phyloP scores from a whole-genome alignment of 345 rosid genomes.

The Draba incana region DNA sequence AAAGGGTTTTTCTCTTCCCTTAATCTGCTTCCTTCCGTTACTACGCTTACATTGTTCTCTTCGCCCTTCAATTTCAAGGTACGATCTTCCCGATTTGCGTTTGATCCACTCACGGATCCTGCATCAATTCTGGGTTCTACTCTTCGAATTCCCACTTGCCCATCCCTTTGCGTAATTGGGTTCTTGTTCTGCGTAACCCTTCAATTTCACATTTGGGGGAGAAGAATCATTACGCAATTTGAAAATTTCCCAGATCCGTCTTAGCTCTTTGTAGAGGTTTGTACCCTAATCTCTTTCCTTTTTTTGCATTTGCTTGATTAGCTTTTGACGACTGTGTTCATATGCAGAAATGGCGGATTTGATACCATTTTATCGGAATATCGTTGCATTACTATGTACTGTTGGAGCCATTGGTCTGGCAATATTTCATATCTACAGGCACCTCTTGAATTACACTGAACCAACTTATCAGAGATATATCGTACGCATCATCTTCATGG shows the following conservation, averaged over 20 bases:
- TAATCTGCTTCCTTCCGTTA: constrained; percentile 16
- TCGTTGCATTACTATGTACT: constrained; percentile 80
- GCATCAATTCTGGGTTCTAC: constrained; percentile 24
- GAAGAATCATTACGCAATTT: neutral
- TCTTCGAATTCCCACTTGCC: too few species aligned
- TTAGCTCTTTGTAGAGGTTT: constrained; percentile 35
- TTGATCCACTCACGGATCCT: constrained; percentile 13
- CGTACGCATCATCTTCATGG: constrained; percentile 96
- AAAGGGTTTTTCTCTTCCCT: constrained; percentile 15
- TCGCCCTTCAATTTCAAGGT: constrained; percentile 28
- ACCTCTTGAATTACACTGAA: constrained; percentile 87
- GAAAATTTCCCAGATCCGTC: constrained; percentile 26
- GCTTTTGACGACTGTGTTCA: constrained; percentile 7
- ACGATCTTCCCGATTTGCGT: constrained; percentile 17
- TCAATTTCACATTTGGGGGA: neutral
- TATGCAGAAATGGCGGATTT: constrained; percentile 58
- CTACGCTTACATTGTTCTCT: constrained; percentile 32
- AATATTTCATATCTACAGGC: constrained; percentile 76
- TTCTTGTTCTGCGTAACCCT: constrained; percentile 13
- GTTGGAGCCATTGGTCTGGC: constrained; percentile 76
- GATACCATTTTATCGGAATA: constrained; percentile 52
- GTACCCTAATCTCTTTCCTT: neutral
- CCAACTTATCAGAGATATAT: constrained; percentile 95
- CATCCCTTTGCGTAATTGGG: constrained; percentile 14
- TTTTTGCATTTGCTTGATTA: constrained; percentile 11